phyloP scores from a whole-genome alignment of 2,329 filamentous ascomycete species.

The Geoglossum cookeanum region DNA sequence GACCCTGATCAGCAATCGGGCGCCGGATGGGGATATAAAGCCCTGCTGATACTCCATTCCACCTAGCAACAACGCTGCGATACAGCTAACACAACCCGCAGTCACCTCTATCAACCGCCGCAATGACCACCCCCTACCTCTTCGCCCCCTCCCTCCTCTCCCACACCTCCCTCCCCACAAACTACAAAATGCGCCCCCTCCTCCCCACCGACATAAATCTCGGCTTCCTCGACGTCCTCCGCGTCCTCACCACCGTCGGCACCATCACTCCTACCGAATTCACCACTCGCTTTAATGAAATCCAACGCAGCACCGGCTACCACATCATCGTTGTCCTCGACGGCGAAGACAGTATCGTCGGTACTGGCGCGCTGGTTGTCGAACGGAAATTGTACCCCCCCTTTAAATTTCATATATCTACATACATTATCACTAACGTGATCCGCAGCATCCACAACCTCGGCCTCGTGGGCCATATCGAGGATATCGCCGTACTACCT shows the following conservation, averaged over 20 bases:
- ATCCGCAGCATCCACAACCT: constrained; percentile 51
- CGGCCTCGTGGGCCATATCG: constrained; percentile 80
- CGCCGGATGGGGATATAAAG: no score
- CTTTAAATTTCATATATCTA: no score
- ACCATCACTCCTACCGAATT: constrained; percentile 62
- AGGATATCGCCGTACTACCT: constrained; percentile 89
- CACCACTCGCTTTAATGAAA: constrained; percentile 64
- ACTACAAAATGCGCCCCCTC: constrained; percentile 69
- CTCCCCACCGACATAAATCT: constrained; percentile 56
- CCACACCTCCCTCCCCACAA: constrained; percentile 51
- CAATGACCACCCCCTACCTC: constrained; percentile 24
- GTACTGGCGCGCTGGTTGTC: constrained; percentile 73
- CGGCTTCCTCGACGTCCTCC: constrained; percentile 79
- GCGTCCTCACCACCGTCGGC: constrained; percentile 82
- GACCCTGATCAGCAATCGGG: no score
- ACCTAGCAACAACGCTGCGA: no score
- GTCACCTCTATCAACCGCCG: no score
- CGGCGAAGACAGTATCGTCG: constrained; percentile 52
- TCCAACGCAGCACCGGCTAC: constrained; percentile 54
- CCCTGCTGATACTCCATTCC: no score
- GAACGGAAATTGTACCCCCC: constrained; percentile 66
- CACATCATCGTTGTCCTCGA: constrained; percentile 78
- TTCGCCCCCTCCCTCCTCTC: constrained; percentile 66
- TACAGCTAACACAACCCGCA: no score
- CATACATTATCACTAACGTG: no score